Base-by-base conservation (phyloP, 495 filamentous ascomycete genomes). In the Diplogelasinospora grovesii region DNA sequence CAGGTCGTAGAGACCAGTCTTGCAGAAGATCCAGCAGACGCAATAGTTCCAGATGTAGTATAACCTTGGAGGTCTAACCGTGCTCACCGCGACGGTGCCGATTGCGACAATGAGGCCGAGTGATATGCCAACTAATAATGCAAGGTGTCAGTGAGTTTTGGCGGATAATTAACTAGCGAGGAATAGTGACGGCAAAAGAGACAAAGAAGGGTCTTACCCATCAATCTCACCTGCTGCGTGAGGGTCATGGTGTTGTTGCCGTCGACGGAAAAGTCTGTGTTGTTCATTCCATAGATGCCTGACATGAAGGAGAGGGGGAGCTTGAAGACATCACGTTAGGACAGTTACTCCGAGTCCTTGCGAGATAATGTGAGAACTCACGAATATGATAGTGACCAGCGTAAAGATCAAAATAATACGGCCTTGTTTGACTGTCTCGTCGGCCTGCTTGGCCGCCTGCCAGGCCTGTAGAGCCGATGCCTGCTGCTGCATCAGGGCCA, bases 321-420 rank as follows among this genome's bases (percentile, higher is more conserved):
- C 39, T 42, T n/a, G n/a, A 16, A 9, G 16, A n/a, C 22, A 6
- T 13, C 0, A 26, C 15, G 32, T 30, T 25, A 45, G 8, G 22
- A 45, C 23, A 32, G 37, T n/a, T n/a, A n/a, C n/a, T n/a, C n/a
- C 8, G 14, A 20, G 19, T 8, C 16, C 13, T 24, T 26, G n/a
- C 6, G 13, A 8, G 11, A 1, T 25, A n/a, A 24, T 14, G 6
- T 16, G 22, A 26, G 15, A n/a, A 21, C 62, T 52, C 37, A 70
- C 60, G 38, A 71, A 71, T 4, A 81, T 66, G 27, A 81, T 78
- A 2, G 75, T 80, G 44, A 81, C 70, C 11, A 81, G 65, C 0
- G 79, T 83, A 39, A 83, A 82, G 0, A 80, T 66, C 76, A 82
- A 78, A 23, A 83, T 69, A 4, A 77, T 66, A 19, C 69, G 61